Percentiles rank a stretch among this genome's conserved stretches.
Conservation (phyloP, 2,329 filamentous ascomycete genomes). For the Phyllosticta capitalensis region DNA sequence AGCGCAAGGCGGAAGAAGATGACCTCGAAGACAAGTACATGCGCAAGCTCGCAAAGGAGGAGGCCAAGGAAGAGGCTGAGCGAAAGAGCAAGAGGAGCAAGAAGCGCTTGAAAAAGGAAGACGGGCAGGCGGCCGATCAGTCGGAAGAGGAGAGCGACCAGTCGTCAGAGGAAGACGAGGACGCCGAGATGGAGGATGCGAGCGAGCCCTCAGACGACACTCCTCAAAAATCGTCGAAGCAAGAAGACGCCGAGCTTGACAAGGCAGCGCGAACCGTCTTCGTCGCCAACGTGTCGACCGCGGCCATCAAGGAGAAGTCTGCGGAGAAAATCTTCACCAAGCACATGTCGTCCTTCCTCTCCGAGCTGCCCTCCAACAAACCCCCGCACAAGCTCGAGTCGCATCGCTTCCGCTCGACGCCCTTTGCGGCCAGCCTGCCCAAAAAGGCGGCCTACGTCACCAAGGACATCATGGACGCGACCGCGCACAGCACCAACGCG, state of each 20-base stretch:
- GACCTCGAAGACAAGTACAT: slow-evolving; percentile 64
- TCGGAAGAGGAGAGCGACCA: slow-evolving; percentile 15
- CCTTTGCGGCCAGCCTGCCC: slow-evolving; percentile 72
- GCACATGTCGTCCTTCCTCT: slow-evolving; percentile 70
- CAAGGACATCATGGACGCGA: slow-evolving; percentile 80
- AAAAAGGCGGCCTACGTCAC: slow-evolving; percentile 94
- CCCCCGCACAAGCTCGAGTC: slow-evolving; percentile 70
- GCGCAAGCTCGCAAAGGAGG: slow-evolving; percentile 48
- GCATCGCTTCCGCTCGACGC: slow-evolving; percentile 85
- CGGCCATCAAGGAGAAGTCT: slow-evolving; percentile 72
- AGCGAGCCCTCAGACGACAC: slow-evolving; percentile 30
- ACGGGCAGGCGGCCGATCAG: slow-evolving; percentile 14
- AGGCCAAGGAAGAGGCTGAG: slow-evolving; percentile 28
- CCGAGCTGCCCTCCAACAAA: slow-evolving; percentile 36
- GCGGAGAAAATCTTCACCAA: slow-evolving; percentile 67
- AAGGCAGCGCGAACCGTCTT: slow-evolving; percentile 89
- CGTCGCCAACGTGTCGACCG: slow-evolving; percentile 77
- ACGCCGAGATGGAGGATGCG: slow-evolving; percentile 16
- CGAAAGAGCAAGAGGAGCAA: slow-evolving; percentile 22
- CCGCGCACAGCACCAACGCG: slow-evolving; percentile 86
- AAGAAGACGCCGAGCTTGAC: slow-evolving; percentile 54
- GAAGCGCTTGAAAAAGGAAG: slow-evolving; percentile 30
- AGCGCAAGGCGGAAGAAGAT: slow-evolving; percentile 51
- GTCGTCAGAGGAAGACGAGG: background rate
- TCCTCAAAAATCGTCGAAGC: slow-evolving; percentile 27